Base-by-base conservation (phyloP, 2,329 filamentous ascomycete genomes). In the Emydomyces testavorans region DNA sequence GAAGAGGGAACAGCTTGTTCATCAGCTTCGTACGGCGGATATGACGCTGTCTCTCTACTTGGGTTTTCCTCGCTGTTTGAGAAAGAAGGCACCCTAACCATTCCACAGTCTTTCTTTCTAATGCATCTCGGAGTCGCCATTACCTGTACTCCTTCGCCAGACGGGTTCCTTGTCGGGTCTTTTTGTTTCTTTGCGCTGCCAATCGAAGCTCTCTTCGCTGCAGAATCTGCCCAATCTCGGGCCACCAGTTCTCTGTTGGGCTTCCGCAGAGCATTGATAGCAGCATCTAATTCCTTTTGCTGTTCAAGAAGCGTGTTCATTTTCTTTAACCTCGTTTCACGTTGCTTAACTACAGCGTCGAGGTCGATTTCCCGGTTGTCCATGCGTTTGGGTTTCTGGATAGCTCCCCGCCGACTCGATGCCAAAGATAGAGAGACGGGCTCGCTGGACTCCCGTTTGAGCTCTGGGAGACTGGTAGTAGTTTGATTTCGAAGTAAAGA, bases 291-390 rank as follows among this genome's bases (percentile, higher is more conserved):
- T 51, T 73, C 69, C 50, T 63, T 68, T 58, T 71, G 71, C 50
- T 71, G 68, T 24, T 71, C 67, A 20, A 66, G 59, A 10, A 70
- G 56, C 51, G 66, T 61, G 48, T 70, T 66, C 48, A 70, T 67
- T 53, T 69, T 71, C 53, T 64, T 66, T 34, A 70, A 52, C 52
- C 72, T 74, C 7, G 63, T 59, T 51, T 73, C 67, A 43, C 68
- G 66, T 44, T 65, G 64, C 44, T 67, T 66, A 6, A 68, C 64
- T 47, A 66, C 64, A 2, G 68, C 67, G 40, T 66, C 64, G 7
- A 74, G 62, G 53, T 74, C 71, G 36, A 74, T 64, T 56, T 73
- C 70, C 20, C 71, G 68, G 52, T 72, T 71, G 40, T 69, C 66
- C 21, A 64, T 65, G 10, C 69, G 65, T 16, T 53, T 65, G 2